phyloP scores from a whole-genome alignment of 768 basidiomycete species.

The Wakefieldia striispora region DNA sequence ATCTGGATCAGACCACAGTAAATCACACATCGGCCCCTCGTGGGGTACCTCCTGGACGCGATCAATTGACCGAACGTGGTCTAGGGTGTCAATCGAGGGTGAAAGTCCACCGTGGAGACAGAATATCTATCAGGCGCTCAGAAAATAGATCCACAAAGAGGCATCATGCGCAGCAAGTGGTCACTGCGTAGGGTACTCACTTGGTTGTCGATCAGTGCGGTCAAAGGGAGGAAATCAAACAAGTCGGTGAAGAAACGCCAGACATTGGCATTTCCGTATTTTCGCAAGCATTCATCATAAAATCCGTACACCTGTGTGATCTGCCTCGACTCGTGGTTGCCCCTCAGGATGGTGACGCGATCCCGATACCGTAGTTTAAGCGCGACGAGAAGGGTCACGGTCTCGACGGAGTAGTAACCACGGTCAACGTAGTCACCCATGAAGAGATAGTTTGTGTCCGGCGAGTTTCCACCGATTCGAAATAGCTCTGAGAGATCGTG shows the following conservation, averaged over 20 bases:
- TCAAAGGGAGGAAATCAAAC: slow-evolving; percentile 96
- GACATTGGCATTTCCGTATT: slow-evolving; percentile 99
- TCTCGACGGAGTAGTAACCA: slow-evolving; percentile 99
- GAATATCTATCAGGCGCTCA: slow-evolving; percentile 71
- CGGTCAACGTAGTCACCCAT: slow-evolving; percentile 99
- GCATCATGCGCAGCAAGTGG: not conserved
- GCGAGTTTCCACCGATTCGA: slow-evolving; percentile 97
- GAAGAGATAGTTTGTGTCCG: slow-evolving; percentile 99
- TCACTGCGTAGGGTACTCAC: slow-evolving; percentile 68
- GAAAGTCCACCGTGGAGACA: slow-evolving; percentile 97
- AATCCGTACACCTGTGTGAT: slow-evolving; percentile 99
- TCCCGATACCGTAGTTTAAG: slow-evolving; percentile 98
- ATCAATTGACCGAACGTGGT: slow-evolving; percentile 98
- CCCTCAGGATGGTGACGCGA: slow-evolving; percentile 95
- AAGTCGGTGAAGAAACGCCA: slow-evolving; percentile 99
- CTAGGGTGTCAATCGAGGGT: slow-evolving; percentile 98
- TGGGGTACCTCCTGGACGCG: slow-evolving; percentile 99
- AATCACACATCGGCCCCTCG: slow-evolving; percentile 99
- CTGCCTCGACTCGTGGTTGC: slow-evolving; percentile 98
- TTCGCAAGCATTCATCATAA: slow-evolving; percentile 98
- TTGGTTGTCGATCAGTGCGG: slow-evolving; percentile 98
- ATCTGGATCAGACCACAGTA: slow-evolving; percentile 99
- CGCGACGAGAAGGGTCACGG: slow-evolving; percentile 94
- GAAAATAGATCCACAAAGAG: not conserved
- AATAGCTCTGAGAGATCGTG: slow-evolving; percentile 99